These are phyloP conservation scores for Volutella citrinella DNA, from an alignment of 2,329 filamentous ascomycete species.

Conservation along the genomic window DNA sequence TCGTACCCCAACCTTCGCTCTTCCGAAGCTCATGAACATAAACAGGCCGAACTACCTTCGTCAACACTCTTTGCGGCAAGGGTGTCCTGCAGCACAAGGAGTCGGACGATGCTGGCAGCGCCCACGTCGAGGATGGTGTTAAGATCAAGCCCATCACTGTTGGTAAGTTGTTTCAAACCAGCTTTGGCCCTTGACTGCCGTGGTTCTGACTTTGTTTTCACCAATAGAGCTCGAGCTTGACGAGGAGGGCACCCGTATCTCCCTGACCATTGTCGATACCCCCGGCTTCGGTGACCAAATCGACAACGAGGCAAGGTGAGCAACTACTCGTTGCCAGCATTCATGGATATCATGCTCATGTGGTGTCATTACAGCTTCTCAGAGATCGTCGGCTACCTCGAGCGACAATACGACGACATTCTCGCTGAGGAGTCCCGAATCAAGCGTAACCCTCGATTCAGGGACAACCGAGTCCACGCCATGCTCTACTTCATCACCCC, in stretches of 20 bases:
- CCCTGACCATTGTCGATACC: conserved; percentile 96
- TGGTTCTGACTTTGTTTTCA: conserved; percentile 14
- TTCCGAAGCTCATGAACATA: conserved; percentile 19
- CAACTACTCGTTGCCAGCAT: no score
- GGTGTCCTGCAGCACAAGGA: conserved; percentile 89
- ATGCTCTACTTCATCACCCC: conserved; percentile 99
- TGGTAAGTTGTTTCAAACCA: conserved; percentile 52
- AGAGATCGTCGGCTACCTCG: conserved; percentile 96
- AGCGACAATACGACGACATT: conserved; percentile 99
- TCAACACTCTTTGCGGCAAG: conserved; percentile 98
- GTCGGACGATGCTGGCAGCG: conserved; percentile 81
- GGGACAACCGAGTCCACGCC: conserved; percentile 97
- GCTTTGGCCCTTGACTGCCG: conserved; percentile 18
- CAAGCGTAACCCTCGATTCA: conserved; percentile 99
- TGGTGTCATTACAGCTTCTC: conserved; percentile 84
- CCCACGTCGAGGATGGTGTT: conserved; percentile 93
- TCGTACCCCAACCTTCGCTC: conserved; percentile 10
- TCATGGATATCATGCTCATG: no score
- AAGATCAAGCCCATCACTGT: conserved; percentile 99
- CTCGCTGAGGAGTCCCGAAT: conserved; percentile 98
- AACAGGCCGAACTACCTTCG: conserved; percentile 92
- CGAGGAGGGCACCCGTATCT: conserved; percentile 97
- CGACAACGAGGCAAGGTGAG: conserved; percentile 95
- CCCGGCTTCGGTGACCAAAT: conserved; percentile 98
- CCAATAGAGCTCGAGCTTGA: conserved; percentile 83